A percentile compares a stretch with the other conserved stretches of the same genome.
Evolutionary conservation across 345 rosid species (phyloP).

Genomic region (Kernera saxatilis): DNA sequence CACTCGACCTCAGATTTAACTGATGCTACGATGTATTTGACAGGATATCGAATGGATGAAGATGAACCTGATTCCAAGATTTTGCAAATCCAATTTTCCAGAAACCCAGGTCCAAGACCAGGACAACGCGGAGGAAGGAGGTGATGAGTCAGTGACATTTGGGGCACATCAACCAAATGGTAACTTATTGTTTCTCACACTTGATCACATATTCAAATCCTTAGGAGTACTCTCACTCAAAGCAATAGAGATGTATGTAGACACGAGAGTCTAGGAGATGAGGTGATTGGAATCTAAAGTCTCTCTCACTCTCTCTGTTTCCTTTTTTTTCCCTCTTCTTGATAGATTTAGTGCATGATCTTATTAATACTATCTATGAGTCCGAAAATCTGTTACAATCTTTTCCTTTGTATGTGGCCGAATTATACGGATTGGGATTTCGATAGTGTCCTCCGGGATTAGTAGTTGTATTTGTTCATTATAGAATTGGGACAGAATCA

Average conservation of each 20-base stretch:
- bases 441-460: neutral
- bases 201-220: slow-evolving; percentile 4
- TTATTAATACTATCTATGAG: neutral
- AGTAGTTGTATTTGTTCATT: neutral
- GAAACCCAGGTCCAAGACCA: slow-evolving; percentile 63
- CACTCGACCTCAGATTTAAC: neutral
- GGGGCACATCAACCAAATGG: slow-evolving; percentile 7
- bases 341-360: slow-evolving; percentile 6
- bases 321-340: neutral
- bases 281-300: neutral
- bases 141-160: slow-evolving; percentile 18
- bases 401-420: neutral
- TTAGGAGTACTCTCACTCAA: slow-evolving; percentile 2
- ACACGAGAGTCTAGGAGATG: neutral
- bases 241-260: slow-evolving; percentile 8
- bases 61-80: slow-evolving; percentile 55
- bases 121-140: slow-evolving; percentile 67
- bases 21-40: neutral
- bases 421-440: neutral
- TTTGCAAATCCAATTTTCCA: slow-evolving; percentile 69
- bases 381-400: neutral
- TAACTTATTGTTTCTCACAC: neutral
- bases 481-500: neutral
- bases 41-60: slow-evolving; percentile 82
- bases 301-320: neutral